phyloP scores from a whole-genome alignment of 2,329 filamentous ascomycete genomes.

The Fusarium xyrophilum region DNA sequence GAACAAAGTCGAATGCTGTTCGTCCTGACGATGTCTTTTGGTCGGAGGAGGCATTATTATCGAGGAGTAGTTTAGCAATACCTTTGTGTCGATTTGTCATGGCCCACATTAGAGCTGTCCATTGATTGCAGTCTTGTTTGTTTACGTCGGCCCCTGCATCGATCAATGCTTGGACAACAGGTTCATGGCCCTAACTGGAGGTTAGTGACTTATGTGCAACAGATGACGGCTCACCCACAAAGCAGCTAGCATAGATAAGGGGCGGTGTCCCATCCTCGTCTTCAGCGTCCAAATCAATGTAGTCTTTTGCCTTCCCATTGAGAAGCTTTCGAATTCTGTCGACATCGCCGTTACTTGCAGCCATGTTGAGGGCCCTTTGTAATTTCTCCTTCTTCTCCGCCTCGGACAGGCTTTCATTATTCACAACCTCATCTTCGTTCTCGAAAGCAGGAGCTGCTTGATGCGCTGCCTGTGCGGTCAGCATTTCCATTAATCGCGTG shows the following conservation, averaged over 20 bases:
- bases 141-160: constrained; percentile 88
- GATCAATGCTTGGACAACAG: constrained; percentile 83
- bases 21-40: constrained; percentile 93
- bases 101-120: constrained; percentile 99
- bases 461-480: constrained; percentile 88
- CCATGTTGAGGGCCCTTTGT: constrained; percentile 91
- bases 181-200: constrained; percentile 75
- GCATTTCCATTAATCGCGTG: constrained; percentile 90
- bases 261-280: constrained; percentile 97
- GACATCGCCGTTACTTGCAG: constrained; percentile 93
- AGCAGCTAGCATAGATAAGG: constrained; percentile 96
- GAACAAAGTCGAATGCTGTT: constrained; percentile 94
- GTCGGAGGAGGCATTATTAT: constrained; percentile 93
- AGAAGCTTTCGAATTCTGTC: constrained; percentile 80
- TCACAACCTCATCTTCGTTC: constrained; percentile 80
- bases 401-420: constrained; percentile 74
- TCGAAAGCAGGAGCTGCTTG: constrained; percentile 74
- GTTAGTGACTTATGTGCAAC: constrained; percentile 1
- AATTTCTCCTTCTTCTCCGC: constrained; percentile 80
- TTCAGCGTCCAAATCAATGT: constrained; percentile 83
- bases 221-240: constrained; percentile 65
- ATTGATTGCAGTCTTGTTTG: constrained; percentile 93
- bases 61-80: constrained; percentile 90
- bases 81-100: constrained; percentile 98
- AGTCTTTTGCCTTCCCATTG: constrained; percentile 73